Percentiles rank a stretch among this genome's conserved stretches.
phyloP scores from a whole-genome alignment of 176 grass and related monocot genomes.

The Carex myosuroides region DNA sequence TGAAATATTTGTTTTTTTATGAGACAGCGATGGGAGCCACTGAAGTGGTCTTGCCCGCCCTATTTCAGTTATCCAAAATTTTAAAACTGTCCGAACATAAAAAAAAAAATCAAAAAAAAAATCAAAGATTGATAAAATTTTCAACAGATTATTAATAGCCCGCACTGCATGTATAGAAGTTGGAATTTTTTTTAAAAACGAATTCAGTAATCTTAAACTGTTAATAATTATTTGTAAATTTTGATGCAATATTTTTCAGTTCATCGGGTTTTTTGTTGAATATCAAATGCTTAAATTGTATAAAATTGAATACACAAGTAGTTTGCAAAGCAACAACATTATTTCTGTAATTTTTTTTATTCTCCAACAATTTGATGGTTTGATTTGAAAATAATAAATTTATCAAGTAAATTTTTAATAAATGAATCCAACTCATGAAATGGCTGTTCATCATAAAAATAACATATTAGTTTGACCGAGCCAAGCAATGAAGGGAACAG shows the following conservation, averaged over 20 bases:
- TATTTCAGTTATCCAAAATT: slow-evolving; percentile 1
- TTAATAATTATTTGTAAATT: no score
- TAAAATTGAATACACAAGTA: no score
- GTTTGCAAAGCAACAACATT: no score
- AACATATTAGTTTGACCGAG: neutral
- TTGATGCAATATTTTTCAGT: no score
- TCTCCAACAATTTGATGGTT: neutral
- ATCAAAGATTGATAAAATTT: neutral
- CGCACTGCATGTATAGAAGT: neutral
- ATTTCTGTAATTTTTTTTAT: no score
- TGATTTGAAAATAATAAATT: neutral
- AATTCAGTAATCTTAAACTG: neutral
- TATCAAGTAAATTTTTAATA: neutral
- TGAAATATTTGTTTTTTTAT: neutral
- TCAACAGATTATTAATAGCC: neutral
- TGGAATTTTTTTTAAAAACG: neutral
- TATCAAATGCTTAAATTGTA: no score
- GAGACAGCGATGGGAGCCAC: neutral
- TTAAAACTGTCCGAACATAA: neutral
- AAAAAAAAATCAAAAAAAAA: neutral
- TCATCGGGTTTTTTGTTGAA: no score
- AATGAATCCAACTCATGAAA: neutral
- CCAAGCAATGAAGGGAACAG: neutral
- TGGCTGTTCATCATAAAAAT: neutral
- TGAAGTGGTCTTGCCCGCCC: neutral